Evolutionary conservation across 345 rosid species (phyloP).

Genomic region (Eucalyptus coolabah): DNA sequence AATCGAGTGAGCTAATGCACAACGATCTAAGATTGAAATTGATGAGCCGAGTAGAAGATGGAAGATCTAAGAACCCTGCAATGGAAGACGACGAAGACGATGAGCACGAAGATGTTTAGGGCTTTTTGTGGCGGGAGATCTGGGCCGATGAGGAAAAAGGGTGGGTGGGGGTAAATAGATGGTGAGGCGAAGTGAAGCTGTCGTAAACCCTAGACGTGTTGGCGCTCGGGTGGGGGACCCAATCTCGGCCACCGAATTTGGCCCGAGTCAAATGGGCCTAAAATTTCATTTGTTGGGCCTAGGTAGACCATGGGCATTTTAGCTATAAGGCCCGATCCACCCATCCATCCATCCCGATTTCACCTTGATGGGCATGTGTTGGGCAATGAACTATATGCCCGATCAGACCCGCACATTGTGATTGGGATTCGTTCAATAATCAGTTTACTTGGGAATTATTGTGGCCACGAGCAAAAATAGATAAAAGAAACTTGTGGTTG

Average conservation of each 20-base stretch:
- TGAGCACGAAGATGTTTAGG: too few relatives aligned
- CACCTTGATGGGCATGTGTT: background rate
- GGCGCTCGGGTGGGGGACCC: background rate
- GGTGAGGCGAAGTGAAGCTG: too few relatives aligned
- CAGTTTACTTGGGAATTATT: background rate
- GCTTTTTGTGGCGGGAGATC: too few relatives aligned
- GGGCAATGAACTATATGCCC: background rate
- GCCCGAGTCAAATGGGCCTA: background rate
- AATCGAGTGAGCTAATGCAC: too few relatives aligned
- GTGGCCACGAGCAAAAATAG: background rate
- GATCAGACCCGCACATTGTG: background rate
- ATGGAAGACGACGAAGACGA: too few relatives aligned
- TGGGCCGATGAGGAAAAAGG: too few relatives aligned
- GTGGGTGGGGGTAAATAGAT: too few relatives aligned
- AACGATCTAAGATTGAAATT: too few relatives aligned
- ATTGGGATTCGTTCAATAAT: background rate
- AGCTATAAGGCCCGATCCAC: background rate
- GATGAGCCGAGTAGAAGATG: too few relatives aligned
- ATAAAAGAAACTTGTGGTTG: background rate
- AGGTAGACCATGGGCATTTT: background rate
- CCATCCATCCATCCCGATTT: background rate
- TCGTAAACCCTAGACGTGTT: too few relatives aligned
- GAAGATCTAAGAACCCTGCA: too few relatives aligned
- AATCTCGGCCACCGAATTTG: accelerated
- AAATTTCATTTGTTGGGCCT: background rate